These are phyloP conservation scores for Austroboletus rostrupii DNA, from an alignment of 1,284 basidiomycete species.

Conservation along the genomic window DNA sequence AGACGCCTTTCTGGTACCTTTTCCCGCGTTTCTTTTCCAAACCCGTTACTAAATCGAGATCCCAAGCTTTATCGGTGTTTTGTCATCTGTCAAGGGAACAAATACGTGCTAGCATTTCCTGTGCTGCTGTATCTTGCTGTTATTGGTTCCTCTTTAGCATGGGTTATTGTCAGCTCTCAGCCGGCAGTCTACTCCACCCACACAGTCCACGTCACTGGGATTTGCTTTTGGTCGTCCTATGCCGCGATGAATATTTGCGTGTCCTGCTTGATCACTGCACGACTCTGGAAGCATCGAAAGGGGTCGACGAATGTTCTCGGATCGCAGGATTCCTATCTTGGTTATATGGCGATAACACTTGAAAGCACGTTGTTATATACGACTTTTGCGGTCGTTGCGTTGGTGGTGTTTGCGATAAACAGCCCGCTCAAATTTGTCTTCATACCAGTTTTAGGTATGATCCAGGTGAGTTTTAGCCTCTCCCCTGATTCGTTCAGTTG, in stretches of 20 bases:
- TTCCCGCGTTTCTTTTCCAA: too few relatives aligned
- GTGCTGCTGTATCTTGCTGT: slow-evolving; percentile 14
- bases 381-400: slow-evolving; percentile 6
- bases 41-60: not conserved
- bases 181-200: slow-evolving; percentile 15
- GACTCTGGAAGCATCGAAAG: slow-evolving; percentile 17
- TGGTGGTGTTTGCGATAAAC: slow-evolving; percentile 19
- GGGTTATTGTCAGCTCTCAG: slow-evolving; percentile 8
- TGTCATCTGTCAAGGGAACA: slow-evolving; percentile 17
- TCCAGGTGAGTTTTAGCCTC: slow-evolving; percentile 11
- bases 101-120: not conserved
- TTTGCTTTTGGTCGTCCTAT: slow-evolving; percentile 18
- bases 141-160: slow-evolving; percentile 16
- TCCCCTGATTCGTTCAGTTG: too few relatives aligned
- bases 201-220: slow-evolving; percentile 15
- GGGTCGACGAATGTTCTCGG: slow-evolving; percentile 9
- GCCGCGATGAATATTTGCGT: slow-evolving; percentile 14
- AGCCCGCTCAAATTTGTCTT: slow-evolving; percentile 20
- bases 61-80: slow-evolving; percentile 25
- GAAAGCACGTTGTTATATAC: slow-evolving; percentile 25
- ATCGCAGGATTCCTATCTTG: slow-evolving; percentile 14
- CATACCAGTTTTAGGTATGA: slow-evolving; percentile 16
- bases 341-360: slow-evolving; percentile 24
- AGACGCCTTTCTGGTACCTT: slow-evolving; percentile 23
- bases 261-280: slow-evolving; percentile 13